Conservation (phyloP, 2,329 filamentous ascomycete species). For the Didymella arachidicola region DNA sequence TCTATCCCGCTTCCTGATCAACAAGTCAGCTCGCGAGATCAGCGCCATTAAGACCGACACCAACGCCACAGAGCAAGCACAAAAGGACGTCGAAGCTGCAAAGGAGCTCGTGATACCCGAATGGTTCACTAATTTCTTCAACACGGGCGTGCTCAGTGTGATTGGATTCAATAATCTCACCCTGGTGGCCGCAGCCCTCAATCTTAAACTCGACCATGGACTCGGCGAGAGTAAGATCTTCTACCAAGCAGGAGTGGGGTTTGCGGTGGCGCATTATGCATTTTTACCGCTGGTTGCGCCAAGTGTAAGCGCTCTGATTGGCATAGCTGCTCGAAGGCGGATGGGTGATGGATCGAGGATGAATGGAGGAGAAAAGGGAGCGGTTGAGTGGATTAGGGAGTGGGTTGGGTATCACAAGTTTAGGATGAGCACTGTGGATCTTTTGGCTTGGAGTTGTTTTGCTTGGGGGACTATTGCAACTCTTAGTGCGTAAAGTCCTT, state of each 20-base stretch:
- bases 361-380: constrained; percentile 9
- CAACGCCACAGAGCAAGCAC: neutral
- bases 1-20: neutral
- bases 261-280: constrained; percentile 31
- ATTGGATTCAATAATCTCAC: constrained; percentile 32
- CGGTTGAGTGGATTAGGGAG: constrained; percentile 23
- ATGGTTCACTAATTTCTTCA: constrained; percentile 35
- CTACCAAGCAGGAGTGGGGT: constrained; percentile 25
- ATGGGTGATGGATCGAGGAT: neutral
- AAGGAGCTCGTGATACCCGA: constrained; percentile 25
- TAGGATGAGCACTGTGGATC: constrained; percentile 35
- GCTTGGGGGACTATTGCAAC: constrained; percentile 4
- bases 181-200: constrained; percentile 19
- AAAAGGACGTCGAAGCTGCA: constrained; percentile 13
- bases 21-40: neutral
- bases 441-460: constrained; percentile 34
- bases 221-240: constrained; percentile 10
- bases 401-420: constrained; percentile 34
- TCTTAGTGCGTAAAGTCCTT: no score
- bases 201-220: constrained; percentile 14
- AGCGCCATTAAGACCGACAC: neutral
- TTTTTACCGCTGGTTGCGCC: constrained; percentile 30
- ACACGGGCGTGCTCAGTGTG: constrained; percentile 28
- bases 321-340: constrained; percentile 22
- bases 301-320: constrained; percentile 24